phyloP scores from a whole-genome alignment of 352 stramenopile species.

The Pythium rhizo-oryzae region DNA sequence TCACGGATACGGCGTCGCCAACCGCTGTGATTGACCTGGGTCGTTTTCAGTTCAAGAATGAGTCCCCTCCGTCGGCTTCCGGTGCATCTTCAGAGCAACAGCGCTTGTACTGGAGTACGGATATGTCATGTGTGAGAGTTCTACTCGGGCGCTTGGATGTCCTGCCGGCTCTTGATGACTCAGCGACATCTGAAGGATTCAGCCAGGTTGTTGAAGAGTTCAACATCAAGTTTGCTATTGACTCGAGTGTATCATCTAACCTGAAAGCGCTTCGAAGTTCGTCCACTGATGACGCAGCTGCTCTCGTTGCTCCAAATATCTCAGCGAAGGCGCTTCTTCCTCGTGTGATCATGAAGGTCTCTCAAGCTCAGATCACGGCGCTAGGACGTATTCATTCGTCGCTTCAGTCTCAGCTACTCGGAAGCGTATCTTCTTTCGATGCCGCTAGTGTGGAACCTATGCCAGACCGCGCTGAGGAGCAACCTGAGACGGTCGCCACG shows the following conservation, averaged over 20 bases:
- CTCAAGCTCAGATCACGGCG: slow-evolving; percentile 53
- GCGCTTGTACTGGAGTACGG: slow-evolving; percentile 59
- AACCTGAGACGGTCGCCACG: neutral
- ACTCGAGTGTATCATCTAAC: slow-evolving; percentile 37
- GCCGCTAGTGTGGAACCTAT: neutral
- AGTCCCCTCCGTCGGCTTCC: slow-evolving; percentile 21
- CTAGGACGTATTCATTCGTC: slow-evolving; percentile 63
- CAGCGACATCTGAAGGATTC: slow-evolving; percentile 25
- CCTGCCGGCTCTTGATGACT: slow-evolving; percentile 14
- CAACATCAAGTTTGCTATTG: slow-evolving; percentile 54
- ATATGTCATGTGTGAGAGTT: slow-evolving; percentile 66
- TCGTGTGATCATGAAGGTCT: slow-evolving; percentile 43
- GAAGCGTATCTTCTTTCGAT: slow-evolving; percentile 1
- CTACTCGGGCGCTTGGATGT: slow-evolving; percentile 47
- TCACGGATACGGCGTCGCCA: slow-evolving; percentile 38
- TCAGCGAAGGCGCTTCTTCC: slow-evolving; percentile 44
- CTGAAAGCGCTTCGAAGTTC: neutral
- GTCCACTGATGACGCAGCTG: neutral
- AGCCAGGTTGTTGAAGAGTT: slow-evolving; percentile 63
- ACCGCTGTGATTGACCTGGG: slow-evolving; percentile 77
- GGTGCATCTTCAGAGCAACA: slow-evolving; percentile 2
- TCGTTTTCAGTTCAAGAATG: slow-evolving; percentile 62
- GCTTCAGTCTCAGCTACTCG: slow-evolving; percentile 33
- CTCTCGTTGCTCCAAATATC: slow-evolving; percentile 26
- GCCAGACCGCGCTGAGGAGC: neutral